Base-by-base conservation (phyloP, 2,329 filamentous ascomycete species). In the Diaporthe ampelina region DNA sequence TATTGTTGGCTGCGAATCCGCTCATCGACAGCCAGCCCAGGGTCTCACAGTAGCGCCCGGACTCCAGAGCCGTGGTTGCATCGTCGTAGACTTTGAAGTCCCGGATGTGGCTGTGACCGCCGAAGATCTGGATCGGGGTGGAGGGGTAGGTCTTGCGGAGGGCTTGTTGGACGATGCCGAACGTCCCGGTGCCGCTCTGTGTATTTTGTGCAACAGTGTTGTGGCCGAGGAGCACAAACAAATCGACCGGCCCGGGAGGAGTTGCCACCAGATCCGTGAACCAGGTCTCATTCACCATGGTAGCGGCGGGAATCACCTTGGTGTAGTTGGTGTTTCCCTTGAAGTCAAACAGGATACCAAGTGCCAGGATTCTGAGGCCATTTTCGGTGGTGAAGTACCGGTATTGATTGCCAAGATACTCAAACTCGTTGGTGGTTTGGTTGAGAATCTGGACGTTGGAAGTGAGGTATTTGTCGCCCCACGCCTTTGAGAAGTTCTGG, bases 1-100 rank as follows among this genome's bases (percentile, higher is more conserved):
- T 88, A 70, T 85, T 86, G 45, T 80, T 81, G 0, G 82, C 83
- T 70, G 87, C 80, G 77, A 93, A 88, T 21, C 91, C 91, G 67
- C 86, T 88, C 82, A 93, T 88, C n/a, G 90, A 88, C 29, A 92
- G 80, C 89, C 90, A 94, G 32, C 91, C 91, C 0, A 93, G 84
- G 1, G 91, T 93, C 82, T 94, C 91, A 79, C 91, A 93, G 81
- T 93, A 93, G 70, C 90, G 86, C 8, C 90, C 91, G 3, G 91
- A 90, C 77, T 92, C 91, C 11, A 93, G 84, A 0, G 87, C 91
- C 6, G 91, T 91, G 8, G 89, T 88, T 77, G 86, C 87, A 73
- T 89, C 86, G 78, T 94, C 91, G 76, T 90, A 92, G 3, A 92
- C 88, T 24, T 86, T 86, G 79, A 92, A 92, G 79, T 94, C 91